A percentile compares a stretch with the other conserved stretches of the same genome.
Conservation (phyloP, 169 alveolate genomes). For the Fabrea salina region DNA sequence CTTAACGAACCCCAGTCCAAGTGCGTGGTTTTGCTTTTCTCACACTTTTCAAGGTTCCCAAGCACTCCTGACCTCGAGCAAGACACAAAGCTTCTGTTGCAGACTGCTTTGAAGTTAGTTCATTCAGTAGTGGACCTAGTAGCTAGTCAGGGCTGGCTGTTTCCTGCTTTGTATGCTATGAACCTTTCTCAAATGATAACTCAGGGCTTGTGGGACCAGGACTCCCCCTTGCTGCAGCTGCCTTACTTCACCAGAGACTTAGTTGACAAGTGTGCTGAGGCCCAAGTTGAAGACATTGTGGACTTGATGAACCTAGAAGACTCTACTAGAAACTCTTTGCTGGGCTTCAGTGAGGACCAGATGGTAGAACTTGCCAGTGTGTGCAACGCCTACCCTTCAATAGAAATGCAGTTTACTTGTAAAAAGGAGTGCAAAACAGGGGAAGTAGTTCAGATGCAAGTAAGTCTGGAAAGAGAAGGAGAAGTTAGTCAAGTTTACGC, state of each 20-base stretch:
- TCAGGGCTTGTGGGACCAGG: slow-evolving; percentile 92
- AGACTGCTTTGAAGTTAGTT: slow-evolving; percentile 78
- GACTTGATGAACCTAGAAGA: slow-evolving; percentile 97
- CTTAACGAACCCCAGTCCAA: slow-evolving; percentile 66
- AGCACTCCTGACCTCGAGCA: slow-evolving; percentile 39
- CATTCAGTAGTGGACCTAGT: slow-evolving; percentile 98
- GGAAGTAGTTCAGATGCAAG: slow-evolving; percentile 33
- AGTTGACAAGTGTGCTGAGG: slow-evolving; percentile 66
- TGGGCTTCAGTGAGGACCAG: slow-evolving; percentile 78
- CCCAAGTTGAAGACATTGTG: slow-evolving; percentile 87
- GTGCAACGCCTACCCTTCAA: slow-evolving; percentile 55
- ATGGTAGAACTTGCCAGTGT: slow-evolving; percentile 70
- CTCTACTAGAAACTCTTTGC: slow-evolving; percentile 84
- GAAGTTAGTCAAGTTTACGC: slow-evolving; percentile 86
- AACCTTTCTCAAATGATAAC: slow-evolving; percentile 95
- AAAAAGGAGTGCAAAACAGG: slow-evolving; percentile 32
- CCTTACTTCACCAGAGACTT: slow-evolving; percentile 86
- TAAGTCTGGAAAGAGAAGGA: slow-evolving; percentile 64
- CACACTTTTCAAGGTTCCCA: slow-evolving; percentile 91
- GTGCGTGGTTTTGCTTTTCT: slow-evolving; percentile 78
- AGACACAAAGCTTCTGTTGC: slow-evolving; percentile 60
- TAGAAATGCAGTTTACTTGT: slow-evolving; percentile 19
- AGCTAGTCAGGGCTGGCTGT: slow-evolving; percentile 92
- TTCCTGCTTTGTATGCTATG: slow-evolving; percentile 95
- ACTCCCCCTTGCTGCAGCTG: slow-evolving; percentile 89